Evolutionary conservation across 2,329 filamentous ascomycete genomes (phyloP).

Genomic region (Fusarium paranaense): DNA sequence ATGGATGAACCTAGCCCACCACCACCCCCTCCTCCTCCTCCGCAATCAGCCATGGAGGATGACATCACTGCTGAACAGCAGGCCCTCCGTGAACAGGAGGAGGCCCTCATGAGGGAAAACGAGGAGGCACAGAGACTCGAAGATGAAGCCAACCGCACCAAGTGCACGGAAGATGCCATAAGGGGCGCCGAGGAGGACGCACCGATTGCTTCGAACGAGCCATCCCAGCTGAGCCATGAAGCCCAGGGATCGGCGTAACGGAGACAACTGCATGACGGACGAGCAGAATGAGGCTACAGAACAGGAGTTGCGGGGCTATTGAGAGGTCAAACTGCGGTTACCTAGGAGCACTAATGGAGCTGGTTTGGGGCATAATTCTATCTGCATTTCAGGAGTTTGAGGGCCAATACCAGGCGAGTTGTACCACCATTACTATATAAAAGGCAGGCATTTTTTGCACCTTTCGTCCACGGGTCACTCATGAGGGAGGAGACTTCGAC

Average conservation of each 20-base stretch:
- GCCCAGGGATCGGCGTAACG: slow-evolving; percentile 16
- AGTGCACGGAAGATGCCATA: slow-evolving; percentile 41
- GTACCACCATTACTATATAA: slow-evolving; percentile 39
- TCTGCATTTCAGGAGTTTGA: slow-evolving; percentile 41
- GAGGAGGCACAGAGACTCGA: slow-evolving; percentile 66
- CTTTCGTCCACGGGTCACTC: slow-evolving; percentile 3
- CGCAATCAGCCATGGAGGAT: slow-evolving; percentile 52
- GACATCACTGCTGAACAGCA: slow-evolving; percentile 56
- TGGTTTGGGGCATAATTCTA: slow-evolving; percentile 35
- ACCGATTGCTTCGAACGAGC: slow-evolving; percentile 19
- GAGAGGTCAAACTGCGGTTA: slow-evolving; percentile 27
- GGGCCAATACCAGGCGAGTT: slow-evolving; percentile 37
- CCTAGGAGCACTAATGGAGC: slow-evolving; percentile 39
- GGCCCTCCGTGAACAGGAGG: slow-evolving; percentile 62
- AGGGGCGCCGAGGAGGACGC: slow-evolving; percentile 39
- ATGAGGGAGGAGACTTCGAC: slow-evolving; percentile 1
- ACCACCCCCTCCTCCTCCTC: slow-evolving; percentile 62
- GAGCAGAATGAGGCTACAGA: slow-evolving; percentile 33
- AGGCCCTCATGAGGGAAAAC: slow-evolving; percentile 63
- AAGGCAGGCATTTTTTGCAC: slow-evolving; percentile 22
- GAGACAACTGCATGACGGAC: slow-evolving; percentile 23
- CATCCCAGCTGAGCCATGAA: slow-evolving; percentile 19
- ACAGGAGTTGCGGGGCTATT: slow-evolving; percentile 40
- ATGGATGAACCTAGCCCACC: slow-evolving; percentile 53
- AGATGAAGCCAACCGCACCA: slow-evolving; percentile 56